Evolutionary conservation across 2,329 filamentous ascomycete genomes (phyloP).

Genomic region (Aureobasidium subglaciale): DNA sequence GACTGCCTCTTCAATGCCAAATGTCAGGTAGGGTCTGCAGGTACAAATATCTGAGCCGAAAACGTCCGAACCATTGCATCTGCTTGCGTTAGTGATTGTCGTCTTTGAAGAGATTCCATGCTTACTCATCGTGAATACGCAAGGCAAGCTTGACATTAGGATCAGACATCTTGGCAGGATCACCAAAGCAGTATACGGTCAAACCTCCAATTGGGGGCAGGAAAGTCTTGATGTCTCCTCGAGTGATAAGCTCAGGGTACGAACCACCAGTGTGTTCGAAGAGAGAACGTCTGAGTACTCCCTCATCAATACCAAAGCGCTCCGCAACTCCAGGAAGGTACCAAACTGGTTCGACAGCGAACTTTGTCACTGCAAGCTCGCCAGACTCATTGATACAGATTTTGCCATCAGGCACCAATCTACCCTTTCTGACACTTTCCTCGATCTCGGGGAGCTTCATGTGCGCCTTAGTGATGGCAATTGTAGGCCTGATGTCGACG

Average conservation of each 20-base stretch:
- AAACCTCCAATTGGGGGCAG: constrained; percentile 90
- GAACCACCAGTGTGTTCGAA: constrained; percentile 96
- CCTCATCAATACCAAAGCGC: constrained; percentile 92
- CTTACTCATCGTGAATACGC: constrained; percentile 60
- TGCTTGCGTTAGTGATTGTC: constrained; percentile 23
- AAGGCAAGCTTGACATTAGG: constrained; percentile 73
- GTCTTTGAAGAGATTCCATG: not conserved
- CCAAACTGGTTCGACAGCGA: constrained; percentile 86
- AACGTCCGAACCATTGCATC: constrained; percentile 95
- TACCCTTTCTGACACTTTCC: constrained; percentile 72
- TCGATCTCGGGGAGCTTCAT: constrained; percentile 97
- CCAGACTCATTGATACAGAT: constrained; percentile 81
- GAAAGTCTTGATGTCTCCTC: constrained; percentile 91
- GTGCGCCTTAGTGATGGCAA: constrained; percentile 84
- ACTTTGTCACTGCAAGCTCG: constrained; percentile 89
- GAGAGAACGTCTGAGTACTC: constrained; percentile 71
- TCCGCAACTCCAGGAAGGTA: constrained; percentile 61
- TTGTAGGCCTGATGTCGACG: constrained; percentile 81
- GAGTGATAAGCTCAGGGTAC: constrained; percentile 93
- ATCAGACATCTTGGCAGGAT: constrained; percentile 89
- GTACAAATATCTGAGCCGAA: constrained; percentile 98
- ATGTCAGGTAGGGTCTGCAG: constrained; percentile 90
- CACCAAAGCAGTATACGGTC: constrained; percentile 95
- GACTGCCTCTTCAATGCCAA: constrained; percentile 94
- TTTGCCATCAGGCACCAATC: constrained; percentile 74